Evolutionary conservation across 352 stramenopile species (phyloP), one percentile per base, ranked within the genome.

Genomic region (Phytophthora aleatoria): DNA sequence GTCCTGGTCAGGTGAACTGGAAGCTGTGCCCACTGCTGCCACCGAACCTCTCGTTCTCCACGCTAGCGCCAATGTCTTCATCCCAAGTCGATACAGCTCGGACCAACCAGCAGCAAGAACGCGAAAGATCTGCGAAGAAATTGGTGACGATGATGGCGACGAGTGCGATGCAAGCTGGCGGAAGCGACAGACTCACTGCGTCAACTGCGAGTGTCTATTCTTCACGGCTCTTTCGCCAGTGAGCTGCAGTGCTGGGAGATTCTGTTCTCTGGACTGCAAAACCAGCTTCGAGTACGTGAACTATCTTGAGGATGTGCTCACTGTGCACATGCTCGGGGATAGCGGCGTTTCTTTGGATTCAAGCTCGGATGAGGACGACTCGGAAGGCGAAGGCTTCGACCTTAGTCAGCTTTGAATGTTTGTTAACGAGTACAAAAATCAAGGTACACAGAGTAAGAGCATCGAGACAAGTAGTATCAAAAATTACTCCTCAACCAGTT

Each of bases 181-280:
- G 39, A 26, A 55, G 24, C 51, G 45, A 30, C 67, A 75, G 43
- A 33, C 39, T 10, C 33, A 69, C 11, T 75, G 67, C 39, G 16
- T 56, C 1, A 75, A 75, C 24, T 75, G 67, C 30, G 56, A 57
- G 12, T 30, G 58, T n/a, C 9, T 75, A 7, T 75, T 75, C 52
- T 69, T 66, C 45, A 62, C 35, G 36, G 47, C 49, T n/a, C 26
- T 75, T 39, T 75, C 67, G 13, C 38, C 44, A 5, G 15, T 67
- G 16, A 56, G 35, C 28, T 47, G 42, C 20, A 36, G 15, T 33
- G 45, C 38, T 2, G 56, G 33, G 2, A 48, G 51, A 15, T 79
- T 79, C 45, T 85, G 76, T 43, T 82, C 73, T 27, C 53, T 85
- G 10, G 76, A 85, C 64, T 85, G 76, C 60, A 74, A 74, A 57